Evolutionary conservation across 164 flowering plant genomes (phyloP).

Genomic region (Saururus chinensis): DNA sequence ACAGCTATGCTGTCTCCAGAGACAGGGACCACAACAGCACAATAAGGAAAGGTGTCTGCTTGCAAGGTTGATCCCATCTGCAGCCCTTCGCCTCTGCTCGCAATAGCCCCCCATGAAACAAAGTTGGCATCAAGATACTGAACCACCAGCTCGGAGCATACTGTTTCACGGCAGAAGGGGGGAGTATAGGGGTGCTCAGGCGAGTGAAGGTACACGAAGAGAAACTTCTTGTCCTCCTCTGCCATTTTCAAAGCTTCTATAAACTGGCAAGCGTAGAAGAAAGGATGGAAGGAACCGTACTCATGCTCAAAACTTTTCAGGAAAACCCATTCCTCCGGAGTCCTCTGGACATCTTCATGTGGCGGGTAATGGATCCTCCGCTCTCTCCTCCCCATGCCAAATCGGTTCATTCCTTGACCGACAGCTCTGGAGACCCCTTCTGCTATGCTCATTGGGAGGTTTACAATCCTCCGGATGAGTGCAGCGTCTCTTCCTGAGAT

Average conservation of each 20-base stretch:
- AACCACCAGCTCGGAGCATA: conserved; percentile 49
- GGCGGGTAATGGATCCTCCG: conserved; percentile 10
- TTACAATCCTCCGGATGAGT: conserved; percentile 41
- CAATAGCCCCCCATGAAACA: conserved; percentile 59
- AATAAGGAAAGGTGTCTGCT: conserved; percentile 48
- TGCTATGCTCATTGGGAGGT: conserved; percentile 44
- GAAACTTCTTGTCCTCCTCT: conserved; percentile 42
- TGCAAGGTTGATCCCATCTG: conserved; percentile 32
- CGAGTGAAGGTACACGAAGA: conserved; percentile 66
- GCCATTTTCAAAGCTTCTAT: conserved; percentile 47
- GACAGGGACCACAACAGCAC: conserved; percentile 53
- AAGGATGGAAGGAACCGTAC: conserved; percentile 48
- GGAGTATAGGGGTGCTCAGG: conserved; percentile 55
- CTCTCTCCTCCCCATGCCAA: conserved; percentile 22
- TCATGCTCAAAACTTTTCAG: conserved; percentile 40
- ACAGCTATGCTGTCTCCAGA: conserved; percentile 37
- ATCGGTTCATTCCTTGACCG: conserved; percentile 24
- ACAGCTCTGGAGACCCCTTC: conserved; percentile 52
- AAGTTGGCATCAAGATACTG: conserved; percentile 73
- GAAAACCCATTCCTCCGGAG: conserved; percentile 43
- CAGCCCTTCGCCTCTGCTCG: conserved; percentile 44
- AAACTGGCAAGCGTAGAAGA: conserved; percentile 51
- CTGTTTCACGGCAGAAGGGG: conserved; percentile 46
- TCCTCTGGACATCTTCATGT: conserved; percentile 13
- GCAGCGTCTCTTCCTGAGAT: conserved; percentile 1